phyloP scores from a whole-genome alignment of 1,139 yeast genomes.

The Hyphopichia wangnamkhiaoensis region DNA sequence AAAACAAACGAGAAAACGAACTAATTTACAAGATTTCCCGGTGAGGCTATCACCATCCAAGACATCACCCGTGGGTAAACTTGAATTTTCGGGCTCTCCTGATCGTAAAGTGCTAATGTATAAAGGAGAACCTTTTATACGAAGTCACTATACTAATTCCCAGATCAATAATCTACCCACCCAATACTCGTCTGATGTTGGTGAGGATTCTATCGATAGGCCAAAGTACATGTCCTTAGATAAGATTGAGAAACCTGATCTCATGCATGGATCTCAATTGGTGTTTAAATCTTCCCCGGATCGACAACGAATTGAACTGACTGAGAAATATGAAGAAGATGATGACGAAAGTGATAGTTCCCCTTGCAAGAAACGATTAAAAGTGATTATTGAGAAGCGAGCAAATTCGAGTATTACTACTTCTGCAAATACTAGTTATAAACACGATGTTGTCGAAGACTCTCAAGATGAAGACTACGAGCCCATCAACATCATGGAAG shows the following conservation, averaged over 20 bases:
- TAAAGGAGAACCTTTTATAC: conserved; percentile 4
- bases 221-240: conserved; percentile 3
- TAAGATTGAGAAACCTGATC: not conserved
- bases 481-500: conserved; percentile 2
- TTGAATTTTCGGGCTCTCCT: not conserved
- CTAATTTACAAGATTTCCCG: not conserved
- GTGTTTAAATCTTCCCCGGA: conserved; percentile 3
- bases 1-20: not conserved
- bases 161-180: conserved; percentile 8
- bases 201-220: not conserved
- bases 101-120: not conserved
- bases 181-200: conserved; percentile 10
- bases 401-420: not conserved
- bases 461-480: conserved; percentile 18
- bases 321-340: not conserved
- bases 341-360: not conserved
- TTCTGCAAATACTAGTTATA: not conserved
- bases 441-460: conserved; percentile 18
- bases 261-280: not conserved
- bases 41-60: not conserved
- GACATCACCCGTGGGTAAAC: not conserved
- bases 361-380: conserved; percentile 1
- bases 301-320: not conserved
- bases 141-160: conserved; percentile 1
- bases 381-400: not conserved